Conservation (phyloP, 2,329 filamentous ascomycete genomes). For the Fusarium cyanostomum region DNA sequence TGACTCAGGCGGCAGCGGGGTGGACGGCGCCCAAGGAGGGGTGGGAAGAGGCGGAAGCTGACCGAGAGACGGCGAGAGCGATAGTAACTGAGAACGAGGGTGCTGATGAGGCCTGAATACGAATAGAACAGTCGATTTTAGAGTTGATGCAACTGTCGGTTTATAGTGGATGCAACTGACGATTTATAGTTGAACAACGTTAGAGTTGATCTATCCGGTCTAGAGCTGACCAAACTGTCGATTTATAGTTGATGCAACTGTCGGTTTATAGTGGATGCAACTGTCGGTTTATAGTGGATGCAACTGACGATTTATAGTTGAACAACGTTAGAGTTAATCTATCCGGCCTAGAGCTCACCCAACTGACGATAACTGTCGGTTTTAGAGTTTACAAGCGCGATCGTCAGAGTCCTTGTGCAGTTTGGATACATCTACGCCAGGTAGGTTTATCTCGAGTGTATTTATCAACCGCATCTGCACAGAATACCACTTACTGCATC, state of each 20-base stretch:
- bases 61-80: slow-evolving; percentile 43
- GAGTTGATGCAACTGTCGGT: not conserved
- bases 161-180: not conserved
- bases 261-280: not conserved
- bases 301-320: no score
- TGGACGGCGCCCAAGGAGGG: slow-evolving; percentile 65
- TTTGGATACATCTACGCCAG: no score
- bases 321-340: not conserved
- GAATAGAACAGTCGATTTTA: not conserved
- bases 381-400: no score
- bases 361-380: not conserved
- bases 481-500: no score
- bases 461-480: no score
- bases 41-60: slow-evolving; percentile 47
- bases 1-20: slow-evolving; percentile 61
- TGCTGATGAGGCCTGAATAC: slow-evolving; percentile 42
- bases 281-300: not conserved
- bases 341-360: no score
- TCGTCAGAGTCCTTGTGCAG: no score
- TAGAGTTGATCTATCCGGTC: no score
- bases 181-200: no score
- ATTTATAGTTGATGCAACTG: no score
- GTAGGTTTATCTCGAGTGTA: no score
- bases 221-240: no score
- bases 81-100: slow-evolving; percentile 44